Evolutionary conservation across 2,329 filamentous ascomycete species (phyloP).

Genomic region (Fusarium aywerte): DNA sequence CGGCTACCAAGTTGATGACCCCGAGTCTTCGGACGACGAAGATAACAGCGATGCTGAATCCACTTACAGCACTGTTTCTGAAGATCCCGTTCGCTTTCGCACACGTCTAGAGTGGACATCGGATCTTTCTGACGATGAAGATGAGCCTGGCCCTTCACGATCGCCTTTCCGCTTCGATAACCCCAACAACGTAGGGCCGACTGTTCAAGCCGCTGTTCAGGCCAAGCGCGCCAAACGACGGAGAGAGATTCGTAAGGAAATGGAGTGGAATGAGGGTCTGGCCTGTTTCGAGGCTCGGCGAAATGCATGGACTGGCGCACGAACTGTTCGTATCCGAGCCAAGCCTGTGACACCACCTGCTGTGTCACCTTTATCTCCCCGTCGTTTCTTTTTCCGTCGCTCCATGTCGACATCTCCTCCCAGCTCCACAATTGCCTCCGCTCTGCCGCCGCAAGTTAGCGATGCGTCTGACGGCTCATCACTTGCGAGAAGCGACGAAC

Average conservation of each 20-base stretch:
- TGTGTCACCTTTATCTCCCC: conserved; percentile 58
- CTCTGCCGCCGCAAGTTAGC: conserved; percentile 41
- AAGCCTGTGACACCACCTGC: conserved; percentile 57
- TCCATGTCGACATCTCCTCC: conserved; percentile 57
- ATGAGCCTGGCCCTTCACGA: conserved; percentile 50
- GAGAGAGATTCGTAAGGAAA: conserved; percentile 70
- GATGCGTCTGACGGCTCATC: conserved; percentile 57
- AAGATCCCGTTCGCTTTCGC: conserved; percentile 62
- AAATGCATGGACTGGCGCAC: conserved; percentile 87
- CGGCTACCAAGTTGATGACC: conserved; percentile 52
- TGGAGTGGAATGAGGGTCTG: conserved; percentile 82
- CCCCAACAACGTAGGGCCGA: conserved; percentile 58
- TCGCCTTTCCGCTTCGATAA: conserved; percentile 64
- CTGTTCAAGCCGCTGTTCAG: conserved; percentile 55
- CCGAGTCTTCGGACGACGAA: conserved; percentile 49
- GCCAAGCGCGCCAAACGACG: conserved; percentile 67
- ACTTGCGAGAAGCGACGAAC: conserved; percentile 52
- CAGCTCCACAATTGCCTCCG: conserved; percentile 39
- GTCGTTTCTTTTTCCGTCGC: conserved; percentile 63
- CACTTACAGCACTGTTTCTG: conserved; percentile 67
- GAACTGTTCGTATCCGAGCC: conserved; percentile 64
- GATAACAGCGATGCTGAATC: conserved; percentile 55
- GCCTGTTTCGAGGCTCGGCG: conserved; percentile 81
- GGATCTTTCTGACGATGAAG: conserved; percentile 65
- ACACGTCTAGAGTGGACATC: conserved; percentile 67